phyloP scores from a whole-genome alignment of 306 rosid genomes.

The Cicer yamashitae region DNA sequence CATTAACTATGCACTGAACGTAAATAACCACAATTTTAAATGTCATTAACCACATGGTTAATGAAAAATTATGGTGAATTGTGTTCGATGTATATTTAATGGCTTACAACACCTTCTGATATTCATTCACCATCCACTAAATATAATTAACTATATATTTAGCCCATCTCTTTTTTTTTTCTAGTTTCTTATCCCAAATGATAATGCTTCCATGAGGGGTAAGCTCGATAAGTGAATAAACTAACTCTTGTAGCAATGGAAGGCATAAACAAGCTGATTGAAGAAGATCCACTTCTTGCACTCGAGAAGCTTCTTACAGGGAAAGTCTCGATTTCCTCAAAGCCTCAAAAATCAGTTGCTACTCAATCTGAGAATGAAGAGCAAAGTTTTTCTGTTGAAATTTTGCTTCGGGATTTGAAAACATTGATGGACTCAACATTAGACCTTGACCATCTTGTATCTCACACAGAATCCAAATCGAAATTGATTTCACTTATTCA shows the following conservation, averaged over 20 bases:
- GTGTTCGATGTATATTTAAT: too few species aligned
- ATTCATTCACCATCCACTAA: too few species aligned
- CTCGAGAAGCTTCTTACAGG: slow-evolving; percentile 11
- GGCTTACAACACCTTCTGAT: too few species aligned
- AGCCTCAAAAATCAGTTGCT: not conserved
- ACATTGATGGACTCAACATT: not conserved
- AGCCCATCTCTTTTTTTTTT: too few species aligned
- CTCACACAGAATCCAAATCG: not conserved
- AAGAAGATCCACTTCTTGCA: slow-evolving; percentile 5
- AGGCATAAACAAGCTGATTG: not conserved
- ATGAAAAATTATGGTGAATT: too few species aligned
- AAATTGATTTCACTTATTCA: not conserved
- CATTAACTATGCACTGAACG: too few species aligned
- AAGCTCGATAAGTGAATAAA: not conserved
- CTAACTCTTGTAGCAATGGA: not conserved
- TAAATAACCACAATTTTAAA: too few species aligned
- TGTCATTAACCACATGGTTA: too few species aligned
- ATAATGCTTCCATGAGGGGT: not conserved
- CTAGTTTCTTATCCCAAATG: not conserved
- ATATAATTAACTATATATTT: too few species aligned
- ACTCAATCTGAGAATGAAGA: not conserved
- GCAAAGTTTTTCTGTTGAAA: not conserved
- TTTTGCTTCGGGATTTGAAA: not conserved
- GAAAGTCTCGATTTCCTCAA: not conserved
- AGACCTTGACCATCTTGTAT: slow-evolving; percentile 14